Evolutionary conservation across 345 rosid species (phyloP), one percentile per base, ranked within the genome.

Genomic region (Murraya paniculata): DNA sequence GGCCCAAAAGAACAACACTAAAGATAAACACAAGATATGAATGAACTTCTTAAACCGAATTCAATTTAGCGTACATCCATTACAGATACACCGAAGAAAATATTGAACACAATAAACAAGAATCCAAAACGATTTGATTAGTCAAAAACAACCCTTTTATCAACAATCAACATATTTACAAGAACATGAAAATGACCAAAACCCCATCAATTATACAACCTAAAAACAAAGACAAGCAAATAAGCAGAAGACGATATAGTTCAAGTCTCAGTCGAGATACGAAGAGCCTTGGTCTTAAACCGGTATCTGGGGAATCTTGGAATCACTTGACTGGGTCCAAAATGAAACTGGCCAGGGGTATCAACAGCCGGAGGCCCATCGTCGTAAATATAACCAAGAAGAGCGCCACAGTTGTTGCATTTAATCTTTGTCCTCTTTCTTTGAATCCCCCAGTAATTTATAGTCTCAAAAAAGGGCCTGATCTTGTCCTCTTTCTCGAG

Each of bases 361-460:
- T 88, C 77, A 36, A 90, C 89, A 25, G 86, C 80, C 1, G 97
- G 98, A 30, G 95, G 95, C 35, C 98, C 98, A 27, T 95, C 98
- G 75, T 95, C 98, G 85, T 95, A 93, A 66, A 95, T 75, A 73
- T 91, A 74, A 22, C 97, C 94, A 70, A 92, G 70, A 57, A 88
- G 87, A 41, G 78, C 76, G 1, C 87, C 90, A 48, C 99, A 95
- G 71, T 85, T 73, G 71, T 74, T 82, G 79, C 99, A 93, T 64
- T 84, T 80, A 82, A 93, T 95, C 84, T 87, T 87, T 76, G 97
- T 92, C 72, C 98, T 86, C 58, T 79, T 87, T 45, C 98, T 76
- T 64, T 93, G 92, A 81, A 92, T 88, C 21, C 98, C 98, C 97
- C 99, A 95, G 86, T 92, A 92, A 75, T 95, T 50, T 66, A 90